These are phyloP conservation scores for Nematocida sp. DNA, from an alignment of 371 early-diverging fungal species.

Conservation along the genomic window DNA sequence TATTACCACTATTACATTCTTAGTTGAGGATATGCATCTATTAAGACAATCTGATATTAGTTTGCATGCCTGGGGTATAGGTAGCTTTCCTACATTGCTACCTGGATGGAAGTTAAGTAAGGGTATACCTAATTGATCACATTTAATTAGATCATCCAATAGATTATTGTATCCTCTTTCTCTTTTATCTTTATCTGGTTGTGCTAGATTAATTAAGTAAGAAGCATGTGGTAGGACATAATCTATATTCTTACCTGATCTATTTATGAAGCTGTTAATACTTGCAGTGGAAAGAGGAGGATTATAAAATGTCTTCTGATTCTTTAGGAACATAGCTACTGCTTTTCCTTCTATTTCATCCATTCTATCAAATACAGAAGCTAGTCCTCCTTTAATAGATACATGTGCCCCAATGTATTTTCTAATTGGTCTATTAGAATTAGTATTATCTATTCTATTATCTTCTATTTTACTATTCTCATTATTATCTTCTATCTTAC, in stretches of 20 bases:
- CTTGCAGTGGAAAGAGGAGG: constrained; percentile 28
- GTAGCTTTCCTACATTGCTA: constrained; percentile 65
- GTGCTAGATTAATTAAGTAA: constrained; percentile 69
- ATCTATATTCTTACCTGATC: constrained; percentile 38
- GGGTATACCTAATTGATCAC: constrained; percentile 66
- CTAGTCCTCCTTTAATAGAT: constrained; percentile 62
- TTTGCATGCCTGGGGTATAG: constrained; percentile 61
- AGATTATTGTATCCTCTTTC: constrained; percentile 64
- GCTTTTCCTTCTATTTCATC: constrained; percentile 49
- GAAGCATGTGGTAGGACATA: constrained; percentile 68
- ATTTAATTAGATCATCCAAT: constrained; percentile 68
- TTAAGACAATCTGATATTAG: constrained; percentile 67
- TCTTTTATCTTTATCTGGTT: constrained; percentile 65
- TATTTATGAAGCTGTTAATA: constrained; percentile 49
- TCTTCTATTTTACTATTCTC: no score
- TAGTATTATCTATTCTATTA: no score
- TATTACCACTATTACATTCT: constrained; percentile 65
- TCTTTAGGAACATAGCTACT: constrained; percentile 64
- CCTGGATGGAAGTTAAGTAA: constrained; percentile 70
- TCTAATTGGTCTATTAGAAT: no score
- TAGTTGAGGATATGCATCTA: constrained; percentile 63
- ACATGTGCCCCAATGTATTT: constrained; percentile 64
- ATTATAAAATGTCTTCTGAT: constrained; percentile 55
- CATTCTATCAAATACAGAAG: constrained; percentile 60
- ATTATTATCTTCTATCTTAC: not conserved